phyloP scores from a whole-genome alignment of 305 asterid genomes.

The Fraxinus dipetala region DNA sequence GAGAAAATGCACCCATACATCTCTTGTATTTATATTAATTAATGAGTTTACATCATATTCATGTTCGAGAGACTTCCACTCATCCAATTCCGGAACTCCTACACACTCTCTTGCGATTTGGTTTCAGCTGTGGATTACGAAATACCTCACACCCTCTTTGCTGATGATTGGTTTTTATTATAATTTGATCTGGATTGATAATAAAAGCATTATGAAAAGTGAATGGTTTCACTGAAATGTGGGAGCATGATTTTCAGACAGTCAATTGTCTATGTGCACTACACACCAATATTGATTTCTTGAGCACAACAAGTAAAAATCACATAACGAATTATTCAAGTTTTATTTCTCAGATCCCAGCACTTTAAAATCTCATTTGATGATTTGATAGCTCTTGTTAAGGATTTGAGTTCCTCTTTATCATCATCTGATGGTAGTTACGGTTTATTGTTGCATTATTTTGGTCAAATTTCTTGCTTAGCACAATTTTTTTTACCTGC shows the following conservation, averaged over 20 bases:
- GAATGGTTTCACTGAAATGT: not conserved
- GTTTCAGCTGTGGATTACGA: not conserved
- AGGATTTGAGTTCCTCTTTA: not conserved
- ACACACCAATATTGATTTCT: not conserved
- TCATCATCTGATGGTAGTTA: not conserved
- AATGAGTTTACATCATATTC: not conserved
- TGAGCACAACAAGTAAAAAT: not conserved
- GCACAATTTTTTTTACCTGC: conserved; percentile 32
- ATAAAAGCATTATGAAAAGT: not conserved
- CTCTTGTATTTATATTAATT: not conserved
- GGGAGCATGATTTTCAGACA: not conserved
- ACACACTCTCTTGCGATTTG: not conserved
- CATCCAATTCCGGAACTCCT: not conserved
- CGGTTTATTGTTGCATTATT: conserved; percentile 14
- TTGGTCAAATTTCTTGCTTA: not conserved
- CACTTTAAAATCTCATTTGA: not conserved
- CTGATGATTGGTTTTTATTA: not conserved
- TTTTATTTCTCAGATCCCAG: not conserved
- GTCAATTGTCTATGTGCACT: not conserved
- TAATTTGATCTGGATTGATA: not conserved
- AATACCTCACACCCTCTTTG: not conserved
- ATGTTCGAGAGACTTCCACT: not conserved
- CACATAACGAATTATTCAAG: not conserved
- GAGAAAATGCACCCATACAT: conserved; percentile 3
- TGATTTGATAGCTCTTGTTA: not conserved